phyloP scores from a whole-genome alignment of 768 basidiomycete genomes.

The Russula vinacea region DNA sequence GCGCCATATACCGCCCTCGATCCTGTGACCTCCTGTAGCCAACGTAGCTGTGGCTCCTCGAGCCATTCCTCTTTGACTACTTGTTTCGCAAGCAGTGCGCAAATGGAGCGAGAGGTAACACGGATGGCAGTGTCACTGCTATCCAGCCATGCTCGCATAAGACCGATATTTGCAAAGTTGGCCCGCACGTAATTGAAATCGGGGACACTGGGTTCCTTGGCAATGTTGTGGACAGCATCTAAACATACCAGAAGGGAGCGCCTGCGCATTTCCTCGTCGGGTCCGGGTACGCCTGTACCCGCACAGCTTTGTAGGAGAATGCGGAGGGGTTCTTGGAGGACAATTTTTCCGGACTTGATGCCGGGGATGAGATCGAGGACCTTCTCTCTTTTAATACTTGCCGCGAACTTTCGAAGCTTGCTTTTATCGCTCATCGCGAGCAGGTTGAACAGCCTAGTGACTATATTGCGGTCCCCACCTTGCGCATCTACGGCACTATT shows the following conservation, averaged over 20 bases:
- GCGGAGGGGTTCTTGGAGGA: background rate
- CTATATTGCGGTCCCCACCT: background rate
- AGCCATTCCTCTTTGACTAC: background rate
- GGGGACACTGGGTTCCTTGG: background rate
- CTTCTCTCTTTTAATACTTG: background rate
- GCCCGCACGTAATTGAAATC: background rate
- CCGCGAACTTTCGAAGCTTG: background rate
- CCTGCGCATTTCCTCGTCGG: background rate
- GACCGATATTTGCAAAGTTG: background rate
- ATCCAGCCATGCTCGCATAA: background rate
- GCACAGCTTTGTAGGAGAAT: background rate
- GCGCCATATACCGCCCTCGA: too few species aligned
- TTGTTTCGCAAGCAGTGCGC: background rate
- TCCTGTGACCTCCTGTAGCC: too few species aligned
- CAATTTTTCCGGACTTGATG: background rate
- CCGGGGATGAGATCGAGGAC: background rate
- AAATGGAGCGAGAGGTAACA: background rate
- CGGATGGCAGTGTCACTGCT: background rate
- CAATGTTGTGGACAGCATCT: background rate
- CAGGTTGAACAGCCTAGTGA: background rate
- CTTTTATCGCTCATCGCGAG: background rate
- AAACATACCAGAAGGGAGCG: background rate
- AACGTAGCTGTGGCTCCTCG: background rate
- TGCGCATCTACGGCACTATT: background rate
- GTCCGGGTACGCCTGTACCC: background rate